Evolutionary conservation across 306 rosid species (phyloP), one percentile per base, ranked within the genome.

Genomic region (Pueraria montana): DNA sequence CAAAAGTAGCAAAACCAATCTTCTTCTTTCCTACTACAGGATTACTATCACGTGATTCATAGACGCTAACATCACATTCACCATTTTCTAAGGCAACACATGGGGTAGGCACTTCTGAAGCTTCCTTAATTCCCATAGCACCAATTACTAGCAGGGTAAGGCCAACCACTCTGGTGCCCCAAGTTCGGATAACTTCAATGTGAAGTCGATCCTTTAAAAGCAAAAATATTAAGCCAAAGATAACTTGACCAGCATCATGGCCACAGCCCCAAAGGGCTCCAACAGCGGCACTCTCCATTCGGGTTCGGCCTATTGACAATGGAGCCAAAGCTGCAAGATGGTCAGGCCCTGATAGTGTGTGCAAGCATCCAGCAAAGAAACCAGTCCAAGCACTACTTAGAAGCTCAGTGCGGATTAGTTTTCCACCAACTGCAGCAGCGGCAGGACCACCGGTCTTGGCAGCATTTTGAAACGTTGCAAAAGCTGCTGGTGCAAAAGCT

Each of bases 231-330:
- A 93, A 74, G 80, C 99, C 99, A 49, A 95, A 95, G 78, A 95
- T 89, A 76, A 95, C 76, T 88, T 95, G 99, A 71, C 99, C 99
- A 24, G 99, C 99, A 52, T 95, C 99, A 71, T 95, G 99, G 63
- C 99, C 99, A 73, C 99, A 95, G 8, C 99, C 99, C 99, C 99
- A 95, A 38, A 95, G 99, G 73, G 99, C 99, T 45, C 99, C 99
- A 43, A 95, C 96, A n/a, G 94, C 89, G 72, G 98, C 99, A 83
- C 98, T 92, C 85, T 95, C 97, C 80, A 93, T 81, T 73, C 94
- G 89, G 48, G 89, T 82, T 21, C 98, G 92, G 1, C 99, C 99
- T 30, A 95, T 95, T 26, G 99, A 95, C 81, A 95, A 89, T 43
- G 99, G 99, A 75, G 99, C 99, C 90, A 95, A 88, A 76, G 99